phyloP scores from a whole-genome alignment of 2,329 filamentous ascomycete genomes.

The Cladorrhinum sp. region DNA sequence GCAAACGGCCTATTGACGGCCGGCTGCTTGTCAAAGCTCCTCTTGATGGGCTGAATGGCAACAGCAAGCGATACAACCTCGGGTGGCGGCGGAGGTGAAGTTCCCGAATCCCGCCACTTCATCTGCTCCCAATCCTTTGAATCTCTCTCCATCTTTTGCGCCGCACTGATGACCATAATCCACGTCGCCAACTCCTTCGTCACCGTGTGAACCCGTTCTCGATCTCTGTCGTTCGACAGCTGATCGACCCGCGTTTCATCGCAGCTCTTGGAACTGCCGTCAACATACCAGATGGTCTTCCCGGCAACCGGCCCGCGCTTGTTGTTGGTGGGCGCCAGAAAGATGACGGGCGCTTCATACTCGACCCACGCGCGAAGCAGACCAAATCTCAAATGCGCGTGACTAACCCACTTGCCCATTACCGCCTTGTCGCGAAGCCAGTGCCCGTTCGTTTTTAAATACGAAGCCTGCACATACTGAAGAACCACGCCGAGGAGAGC shows the following conservation, averaged over 20 bases:
- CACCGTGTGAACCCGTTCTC: conserved; percentile 45
- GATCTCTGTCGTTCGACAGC: conserved; percentile 21
- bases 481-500: conserved; percentile 43
- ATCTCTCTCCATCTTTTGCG: conserved; percentile 47
- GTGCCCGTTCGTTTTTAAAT: conserved; percentile 10
- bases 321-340: conserved; percentile 44
- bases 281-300: conserved; percentile 32
- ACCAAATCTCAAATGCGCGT: conserved; percentile 6
- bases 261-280: conserved; percentile 29
- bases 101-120: conserved; percentile 1
- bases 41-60: conserved; percentile 42
- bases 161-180: conserved; percentile 45
- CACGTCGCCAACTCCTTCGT: conserved; percentile 54
- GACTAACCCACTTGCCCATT: conserved; percentile 14
- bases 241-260: conserved; percentile 29
- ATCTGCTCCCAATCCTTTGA: conserved; percentile 31
- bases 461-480: conserved; percentile 38
- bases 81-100: not conserved
- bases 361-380: conserved; percentile 36
- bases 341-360: conserved; percentile 48
- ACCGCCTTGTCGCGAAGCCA: conserved; percentile 10
- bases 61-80: conserved; percentile 38
- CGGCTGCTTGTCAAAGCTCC: conserved; percentile 51
- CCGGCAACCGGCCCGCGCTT: conserved; percentile 30
- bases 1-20: conserved; percentile 47